Evolutionary conservation across 2,329 filamentous ascomycete species (phyloP).

Genomic region (Cladosporium sp.): DNA sequence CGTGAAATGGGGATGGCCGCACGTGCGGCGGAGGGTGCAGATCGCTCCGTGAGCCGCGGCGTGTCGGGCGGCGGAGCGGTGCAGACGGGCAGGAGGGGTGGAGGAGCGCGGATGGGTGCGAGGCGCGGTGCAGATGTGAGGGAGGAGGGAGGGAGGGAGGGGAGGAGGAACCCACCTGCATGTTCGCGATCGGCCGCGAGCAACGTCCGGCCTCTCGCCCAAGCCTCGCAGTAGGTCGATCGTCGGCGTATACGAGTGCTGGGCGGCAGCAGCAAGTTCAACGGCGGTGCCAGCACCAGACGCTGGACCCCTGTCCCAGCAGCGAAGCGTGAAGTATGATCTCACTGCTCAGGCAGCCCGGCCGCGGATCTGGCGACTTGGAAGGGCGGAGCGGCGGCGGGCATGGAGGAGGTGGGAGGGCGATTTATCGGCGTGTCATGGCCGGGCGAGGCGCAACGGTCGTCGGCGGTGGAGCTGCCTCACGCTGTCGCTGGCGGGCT

Average conservation of each 20-base stretch:
- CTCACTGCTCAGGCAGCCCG: slow-evolving; percentile 3
- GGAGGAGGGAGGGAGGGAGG: not conserved
- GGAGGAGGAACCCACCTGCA: slow-evolving; percentile 9
- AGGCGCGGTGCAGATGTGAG: not conserved
- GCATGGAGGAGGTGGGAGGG: not conserved
- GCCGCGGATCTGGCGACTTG: not conserved
- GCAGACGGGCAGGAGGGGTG: not conserved
- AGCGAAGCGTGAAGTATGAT: not conserved
- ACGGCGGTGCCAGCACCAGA: not conserved
- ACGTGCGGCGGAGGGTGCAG: slow-evolving; percentile 9
- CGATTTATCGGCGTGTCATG: not conserved
- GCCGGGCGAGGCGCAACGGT: not conserved
- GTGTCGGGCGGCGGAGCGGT: not conserved
- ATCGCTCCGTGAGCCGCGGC: not conserved
- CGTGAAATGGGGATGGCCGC: not conserved
- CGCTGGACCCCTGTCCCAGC: not conserved
- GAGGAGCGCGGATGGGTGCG: not conserved
- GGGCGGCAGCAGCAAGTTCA: not conserved
- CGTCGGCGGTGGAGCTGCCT: too few species aligned
- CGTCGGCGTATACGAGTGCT: not conserved
- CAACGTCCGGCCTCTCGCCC: not conserved
- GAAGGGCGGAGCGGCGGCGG: too few species aligned
- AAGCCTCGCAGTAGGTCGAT: not conserved
- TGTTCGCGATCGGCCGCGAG: not conserved
- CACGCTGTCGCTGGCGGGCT: too few species aligned